Evolutionary conservation across 1,139 yeast species (phyloP).

Genomic region (Geotrichum phurueaensis): DNA sequence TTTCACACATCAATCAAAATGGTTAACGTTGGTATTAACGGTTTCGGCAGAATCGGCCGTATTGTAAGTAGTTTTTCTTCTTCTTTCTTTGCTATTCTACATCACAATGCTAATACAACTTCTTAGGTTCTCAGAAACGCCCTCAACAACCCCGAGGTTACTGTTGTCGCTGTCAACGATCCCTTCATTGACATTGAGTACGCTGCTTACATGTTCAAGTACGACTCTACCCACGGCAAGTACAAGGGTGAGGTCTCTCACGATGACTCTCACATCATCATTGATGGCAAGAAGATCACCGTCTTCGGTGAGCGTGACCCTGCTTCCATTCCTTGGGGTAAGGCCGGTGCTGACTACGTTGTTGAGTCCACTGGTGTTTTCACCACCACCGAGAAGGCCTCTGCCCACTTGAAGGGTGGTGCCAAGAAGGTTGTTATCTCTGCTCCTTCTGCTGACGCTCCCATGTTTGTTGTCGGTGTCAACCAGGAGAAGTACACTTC

Average conservation of each 20-base stretch:
- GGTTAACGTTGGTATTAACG: conserved; percentile 69
- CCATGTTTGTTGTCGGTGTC: conserved; percentile 85
- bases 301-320: conserved; percentile 78
- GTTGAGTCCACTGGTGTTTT: conserved; percentile 88
- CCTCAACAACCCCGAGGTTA: conserved; percentile 58
- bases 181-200: conserved; percentile 79
- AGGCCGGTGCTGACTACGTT: conserved; percentile 68
- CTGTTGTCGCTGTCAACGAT: conserved; percentile 76
- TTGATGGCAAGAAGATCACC: conserved; percentile 63
- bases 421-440: conserved; percentile 87
- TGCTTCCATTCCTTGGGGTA: conserved; percentile 75
- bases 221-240: conserved; percentile 80
- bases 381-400: conserved; percentile 73
- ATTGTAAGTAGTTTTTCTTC: conserved; percentile 36
- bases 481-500: conserved; percentile 67
- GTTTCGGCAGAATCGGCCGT: conserved; percentile 88
- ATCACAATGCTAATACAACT: not conserved
- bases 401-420: conserved; percentile 76
- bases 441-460: conserved; percentile 84
- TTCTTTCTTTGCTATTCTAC: not conserved
- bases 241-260: conserved; percentile 62
- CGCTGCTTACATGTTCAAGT: conserved; percentile 85
- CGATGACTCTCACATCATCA: conserved; percentile 52
- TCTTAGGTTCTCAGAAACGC: conserved; percentile 59
- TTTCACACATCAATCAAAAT: conserved; percentile 24